These are phyloP conservation scores for Aspergillus persii DNA, from an alignment of 2,329 filamentous ascomycete genomes.

Conservation along the genomic window DNA sequence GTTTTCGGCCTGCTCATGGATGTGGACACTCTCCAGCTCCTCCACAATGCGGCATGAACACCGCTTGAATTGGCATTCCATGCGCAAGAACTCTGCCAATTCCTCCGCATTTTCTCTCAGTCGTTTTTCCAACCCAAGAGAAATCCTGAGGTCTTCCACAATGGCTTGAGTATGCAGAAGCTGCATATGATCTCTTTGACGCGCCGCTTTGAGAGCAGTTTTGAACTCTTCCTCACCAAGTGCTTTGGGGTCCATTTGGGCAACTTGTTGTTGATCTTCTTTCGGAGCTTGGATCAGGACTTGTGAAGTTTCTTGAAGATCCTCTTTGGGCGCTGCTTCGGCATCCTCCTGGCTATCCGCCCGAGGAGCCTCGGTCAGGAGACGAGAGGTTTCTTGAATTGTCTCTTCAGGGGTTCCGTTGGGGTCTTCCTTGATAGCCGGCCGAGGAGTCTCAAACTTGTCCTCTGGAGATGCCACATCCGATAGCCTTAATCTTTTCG, in stretches of 20 bases:
- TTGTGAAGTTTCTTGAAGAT: no score
- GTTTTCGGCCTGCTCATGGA: neutral
- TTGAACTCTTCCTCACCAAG: neutral
- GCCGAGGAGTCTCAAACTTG: neutral
- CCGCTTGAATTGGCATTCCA: conserved; percentile 50
- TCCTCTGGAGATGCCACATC: conserved; percentile 15
- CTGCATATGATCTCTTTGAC: neutral
- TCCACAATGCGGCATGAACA: conserved; percentile 50
- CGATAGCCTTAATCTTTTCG: conserved; percentile 34
- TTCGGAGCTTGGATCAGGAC: neutral
- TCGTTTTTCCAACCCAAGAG: conserved; percentile 51
- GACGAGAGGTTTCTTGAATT: no score
- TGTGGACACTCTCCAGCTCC: conserved; percentile 25
- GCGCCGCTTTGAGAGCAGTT: neutral
- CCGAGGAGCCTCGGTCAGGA: no score
- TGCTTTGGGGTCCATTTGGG: neutral
- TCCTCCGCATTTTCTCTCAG: conserved; percentile 55
- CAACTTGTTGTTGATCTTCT: neutral
- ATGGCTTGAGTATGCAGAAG: neutral
- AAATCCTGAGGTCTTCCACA: conserved; percentile 46
- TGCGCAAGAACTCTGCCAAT: conserved; percentile 51
- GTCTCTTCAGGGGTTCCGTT: neutral
- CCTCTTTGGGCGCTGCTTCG: neutral
- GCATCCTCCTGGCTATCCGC: no score
- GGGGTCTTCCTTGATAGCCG: neutral